Evolutionary conservation across 2,329 filamentous ascomycete genomes (phyloP), one percentile per base, ranked within the genome.

Genomic region (Calonectria pauciramosa): DNA sequence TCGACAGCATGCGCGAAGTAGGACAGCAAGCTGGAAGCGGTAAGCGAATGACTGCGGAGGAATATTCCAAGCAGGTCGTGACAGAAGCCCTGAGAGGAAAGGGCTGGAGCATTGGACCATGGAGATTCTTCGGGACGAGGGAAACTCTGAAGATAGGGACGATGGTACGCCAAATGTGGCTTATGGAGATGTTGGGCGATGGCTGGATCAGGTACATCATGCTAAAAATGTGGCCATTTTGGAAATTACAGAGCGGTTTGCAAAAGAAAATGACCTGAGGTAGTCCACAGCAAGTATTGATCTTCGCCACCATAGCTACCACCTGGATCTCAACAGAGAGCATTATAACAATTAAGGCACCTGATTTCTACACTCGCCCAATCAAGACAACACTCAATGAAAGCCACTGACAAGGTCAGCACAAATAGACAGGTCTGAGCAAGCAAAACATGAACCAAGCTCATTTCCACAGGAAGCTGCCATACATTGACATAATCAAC

Each of bases 41-140:
- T 18, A 64, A 44, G 65, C 56, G 68, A 16, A 75, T 75, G 73
- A 54, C 64, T 47, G 69, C 73, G 26, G 73, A 72, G 38, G 64
- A 72, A 34, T 75, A 75, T 41, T 49, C 73, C 2, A 71, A 68
- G 20, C 32, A 69, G 18, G 73, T 75, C 23, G 73, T 72, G 26
- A 56, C 69, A 14, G 73, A 75, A 49, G 64, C 54, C 18, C 38
- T 72, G 49, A 63, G 64, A 34, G 73, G 73, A 8, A 72, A 72
- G 56, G 73, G 73, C 16, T 75, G 73, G 73, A 71, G 60, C 18
- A 36, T 75, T 56, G 63, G 54, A 18, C 63, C 63, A 2, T 75
- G 73, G 73, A 72, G 69, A 23, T 70, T 75, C 56, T 68, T 74
- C 63, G 72, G 72, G 2, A 74, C 72, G 6, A 32, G 72, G 20